phyloP scores from a whole-genome alignment of 179 eudicot genomes.

The Silene coronaria region DNA sequence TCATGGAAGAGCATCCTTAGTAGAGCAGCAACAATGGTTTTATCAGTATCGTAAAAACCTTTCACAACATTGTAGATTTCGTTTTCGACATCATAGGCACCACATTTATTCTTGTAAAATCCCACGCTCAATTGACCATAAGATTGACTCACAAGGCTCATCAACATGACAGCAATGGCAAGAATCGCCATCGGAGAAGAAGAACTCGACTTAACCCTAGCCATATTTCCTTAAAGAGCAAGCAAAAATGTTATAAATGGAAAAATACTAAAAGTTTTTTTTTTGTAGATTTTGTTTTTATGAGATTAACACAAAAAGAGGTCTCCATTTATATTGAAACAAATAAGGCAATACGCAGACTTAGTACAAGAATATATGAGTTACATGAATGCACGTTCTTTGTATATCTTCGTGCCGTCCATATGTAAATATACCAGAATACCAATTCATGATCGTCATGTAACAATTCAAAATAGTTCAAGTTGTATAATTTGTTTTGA shows the following conservation, averaged over 20 bases:
- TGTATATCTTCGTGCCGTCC: neutral
- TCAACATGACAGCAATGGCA: neutral
- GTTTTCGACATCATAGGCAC: conserved; percentile 26
- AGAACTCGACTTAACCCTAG: neutral
- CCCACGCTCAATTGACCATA: conserved; percentile 5
- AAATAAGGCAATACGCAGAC: neutral
- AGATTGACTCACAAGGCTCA: conserved; percentile 1
- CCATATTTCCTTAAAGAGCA: neutral
- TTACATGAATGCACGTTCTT: neutral
- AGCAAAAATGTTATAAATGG: neutral
- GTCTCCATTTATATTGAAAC: neutral
- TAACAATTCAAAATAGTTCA: neutral
- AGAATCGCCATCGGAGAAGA: neutral
- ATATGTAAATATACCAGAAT: neutral
- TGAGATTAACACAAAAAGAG: neutral
- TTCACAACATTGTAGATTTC: conserved; percentile 21
- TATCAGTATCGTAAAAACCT: conserved; percentile 13
- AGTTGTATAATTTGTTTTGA: too few relatives aligned
- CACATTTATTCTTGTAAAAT: conserved; percentile 38
- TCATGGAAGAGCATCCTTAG: conserved; percentile 53
- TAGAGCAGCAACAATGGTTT: conserved; percentile 33
- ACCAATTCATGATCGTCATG: neutral
- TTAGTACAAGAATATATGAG: neutral
- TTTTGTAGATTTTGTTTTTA: neutral
- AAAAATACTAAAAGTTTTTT: neutral